These are phyloP conservation scores for Ophiocordyceps unilateralis DNA, from an alignment of 2,329 filamentous ascomycete genomes.

Conservation along the genomic window DNA sequence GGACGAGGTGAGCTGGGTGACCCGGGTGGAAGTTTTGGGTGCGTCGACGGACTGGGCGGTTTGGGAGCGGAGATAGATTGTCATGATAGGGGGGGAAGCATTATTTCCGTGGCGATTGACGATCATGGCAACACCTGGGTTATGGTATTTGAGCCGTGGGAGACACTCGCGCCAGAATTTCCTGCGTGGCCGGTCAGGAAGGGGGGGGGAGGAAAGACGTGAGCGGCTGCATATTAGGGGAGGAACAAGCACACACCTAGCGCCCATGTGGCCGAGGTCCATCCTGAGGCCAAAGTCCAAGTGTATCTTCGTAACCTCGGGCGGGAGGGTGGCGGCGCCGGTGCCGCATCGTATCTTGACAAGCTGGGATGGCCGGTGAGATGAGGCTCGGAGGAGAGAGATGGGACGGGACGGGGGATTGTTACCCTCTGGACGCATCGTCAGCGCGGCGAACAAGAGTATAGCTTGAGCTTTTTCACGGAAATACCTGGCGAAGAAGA, in stretches of 20 bases:
- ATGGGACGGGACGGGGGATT: conserved; percentile 1
- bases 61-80: conserved; percentile 40
- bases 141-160: conserved; percentile 84
- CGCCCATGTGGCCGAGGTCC: background rate
- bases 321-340: background rate
- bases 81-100: conserved; percentile 40
- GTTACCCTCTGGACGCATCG: conserved; percentile 23
- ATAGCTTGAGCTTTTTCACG: background rate
- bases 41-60: conserved; percentile 8
- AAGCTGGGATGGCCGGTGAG: conserved; percentile 33
- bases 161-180: conserved; percentile 80
- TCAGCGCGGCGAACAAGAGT: conserved; percentile 5
- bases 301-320: background rate
- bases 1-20: conserved; percentile 27
- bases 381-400: conserved; percentile 4
- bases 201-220: background rate
- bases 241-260: background rate
- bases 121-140: conserved; percentile 69
- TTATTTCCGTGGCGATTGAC: conserved; percentile 51
- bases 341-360: conserved; percentile 42
- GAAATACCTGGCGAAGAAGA: conserved; percentile 52
- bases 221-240: too few relatives aligned
- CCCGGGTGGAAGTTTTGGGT: conserved; percentile 8
- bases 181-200: conserved; percentile 24
- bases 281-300: background rate